Percentiles rank a stretch among this genome's conserved stretches.
Conservation (phyloP, 768 basidiomycete species). For the Daedalea quercina region DNA sequence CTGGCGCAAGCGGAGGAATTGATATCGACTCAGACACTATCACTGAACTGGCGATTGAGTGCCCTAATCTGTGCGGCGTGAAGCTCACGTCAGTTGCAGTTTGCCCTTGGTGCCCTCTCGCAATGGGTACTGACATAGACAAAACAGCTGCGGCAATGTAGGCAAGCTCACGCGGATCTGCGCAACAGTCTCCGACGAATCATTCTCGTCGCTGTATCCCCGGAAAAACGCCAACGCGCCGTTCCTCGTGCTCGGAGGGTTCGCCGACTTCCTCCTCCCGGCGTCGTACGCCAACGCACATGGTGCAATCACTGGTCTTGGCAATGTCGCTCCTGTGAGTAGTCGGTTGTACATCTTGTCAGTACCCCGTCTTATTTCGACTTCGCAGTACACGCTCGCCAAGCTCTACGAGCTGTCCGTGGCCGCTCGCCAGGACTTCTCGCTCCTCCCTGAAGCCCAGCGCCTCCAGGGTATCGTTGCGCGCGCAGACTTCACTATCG, state of each 20-base stretch:
- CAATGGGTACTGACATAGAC: neutral
- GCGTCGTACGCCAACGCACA: constrained; percentile 68
- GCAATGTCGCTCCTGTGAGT: constrained; percentile 72
- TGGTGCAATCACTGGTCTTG: constrained; percentile 88
- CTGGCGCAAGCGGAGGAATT: constrained; percentile 82
- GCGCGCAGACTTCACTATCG: constrained; percentile 73
- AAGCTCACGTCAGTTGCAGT: constrained; percentile 73
- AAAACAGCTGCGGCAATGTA: constrained; percentile 75
- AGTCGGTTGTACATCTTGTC: neutral
- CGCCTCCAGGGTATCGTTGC: constrained; percentile 76
- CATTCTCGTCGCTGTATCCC: constrained; percentile 54
- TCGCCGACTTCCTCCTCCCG: constrained; percentile 75
- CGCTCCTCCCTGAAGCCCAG: constrained; percentile 61
- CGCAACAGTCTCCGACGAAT: constrained; percentile 49
- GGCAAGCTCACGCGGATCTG: constrained; percentile 87
- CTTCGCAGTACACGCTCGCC: constrained; percentile 44
- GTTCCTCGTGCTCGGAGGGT: constrained; percentile 86
- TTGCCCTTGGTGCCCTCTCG: neutral
- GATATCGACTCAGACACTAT: constrained; percentile 89
- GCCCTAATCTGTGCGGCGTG: constrained; percentile 76
- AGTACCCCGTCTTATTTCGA: neutral
- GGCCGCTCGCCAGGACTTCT: constrained; percentile 45
- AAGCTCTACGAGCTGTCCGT: constrained; percentile 60
- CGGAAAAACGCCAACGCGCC: constrained; percentile 59
- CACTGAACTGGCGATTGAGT: constrained; percentile 67